phyloP scores from a whole-genome alignment of 2,329 filamentous ascomycete species.

The Cadophora luteo-olivacea region DNA sequence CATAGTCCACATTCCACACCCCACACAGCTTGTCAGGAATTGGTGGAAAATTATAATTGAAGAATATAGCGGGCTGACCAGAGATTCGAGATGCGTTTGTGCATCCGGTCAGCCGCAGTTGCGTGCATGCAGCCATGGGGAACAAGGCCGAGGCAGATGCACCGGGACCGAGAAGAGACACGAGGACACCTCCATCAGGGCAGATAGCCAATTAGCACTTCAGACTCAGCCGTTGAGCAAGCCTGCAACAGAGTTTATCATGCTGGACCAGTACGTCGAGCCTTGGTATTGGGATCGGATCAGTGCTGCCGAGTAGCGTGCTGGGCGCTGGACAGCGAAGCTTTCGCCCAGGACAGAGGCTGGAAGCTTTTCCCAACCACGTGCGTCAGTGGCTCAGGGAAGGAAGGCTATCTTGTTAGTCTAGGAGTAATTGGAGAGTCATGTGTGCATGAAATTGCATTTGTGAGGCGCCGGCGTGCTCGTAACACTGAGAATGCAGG shows the following conservation, averaged over 20 bases:
- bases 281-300: not conserved
- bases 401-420: not conserved
- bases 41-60: not conserved
- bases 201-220: not conserved
- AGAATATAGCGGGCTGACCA: not conserved
- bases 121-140: not conserved
- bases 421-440: not conserved
- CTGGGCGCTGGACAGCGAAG: not conserved
- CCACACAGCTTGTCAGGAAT: conserved; percentile 9
- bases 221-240: not conserved
- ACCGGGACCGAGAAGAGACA: not conserved
- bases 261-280: not conserved
- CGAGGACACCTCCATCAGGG: not conserved
- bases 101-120: not conserved
- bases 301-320: not conserved
- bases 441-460: not conserved
- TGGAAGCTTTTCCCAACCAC: not conserved
- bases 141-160: not conserved
- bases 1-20: not conserved
- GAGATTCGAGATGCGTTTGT: not conserved
- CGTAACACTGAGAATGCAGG: not conserved
- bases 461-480: not conserved
- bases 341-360: conserved; percentile 2
- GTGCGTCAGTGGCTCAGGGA: too few species aligned
- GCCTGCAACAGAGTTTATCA: not conserved